phyloP scores from a whole-genome alignment of 2,329 filamentous ascomycete species.

The Clarireedia sp. region DNA sequence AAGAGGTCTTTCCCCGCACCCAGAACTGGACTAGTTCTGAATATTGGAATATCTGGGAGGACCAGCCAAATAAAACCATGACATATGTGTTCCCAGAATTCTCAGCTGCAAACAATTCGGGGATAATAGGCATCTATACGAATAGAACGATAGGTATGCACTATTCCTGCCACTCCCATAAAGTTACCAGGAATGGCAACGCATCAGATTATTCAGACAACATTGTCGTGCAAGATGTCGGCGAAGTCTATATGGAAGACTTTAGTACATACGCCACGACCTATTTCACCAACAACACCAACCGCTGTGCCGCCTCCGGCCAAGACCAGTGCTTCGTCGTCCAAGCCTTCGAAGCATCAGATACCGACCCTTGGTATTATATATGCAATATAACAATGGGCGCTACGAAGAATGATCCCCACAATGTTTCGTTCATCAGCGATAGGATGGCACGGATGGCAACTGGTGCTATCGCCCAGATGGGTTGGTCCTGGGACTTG shows the following conservation, averaged over 20 bases:
- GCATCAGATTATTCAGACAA: constrained; percentile 19
- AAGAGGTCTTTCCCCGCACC: not conserved
- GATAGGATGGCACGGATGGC: constrained; percentile 30
- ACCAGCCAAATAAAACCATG: not conserved
- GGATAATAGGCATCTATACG: constrained; percentile 27
- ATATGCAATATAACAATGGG: constrained; percentile 33
- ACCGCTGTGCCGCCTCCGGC: constrained; percentile 11
- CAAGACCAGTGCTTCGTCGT: constrained; percentile 24
- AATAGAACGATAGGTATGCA: constrained; percentile 29
- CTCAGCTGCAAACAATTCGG: not conserved
- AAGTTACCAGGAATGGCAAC: constrained; percentile 29
- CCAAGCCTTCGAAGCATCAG: constrained; percentile 33
- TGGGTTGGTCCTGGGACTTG: constrained; percentile 30
- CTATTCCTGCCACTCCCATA: constrained; percentile 28
- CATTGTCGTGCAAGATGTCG: constrained; percentile 26
- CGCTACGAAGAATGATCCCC: constrained; percentile 28
- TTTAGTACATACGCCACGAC: constrained; percentile 30
- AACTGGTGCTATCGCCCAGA: constrained; percentile 34
- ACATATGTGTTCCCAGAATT: constrained; percentile 31
- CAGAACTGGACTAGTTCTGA: not conserved
- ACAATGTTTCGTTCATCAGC: constrained; percentile 27
- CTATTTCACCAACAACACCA: constrained; percentile 30
- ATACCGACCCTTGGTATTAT: constrained; percentile 34
- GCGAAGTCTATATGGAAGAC: constrained; percentile 20
- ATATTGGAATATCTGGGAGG: not conserved